Percentiles rank a stretch among this genome's conserved stretches.
These are phyloP conservation scores for Pterulicium gracile DNA, from an alignment of 1,284 basidiomycete species.

Conservation along the genomic window DNA sequence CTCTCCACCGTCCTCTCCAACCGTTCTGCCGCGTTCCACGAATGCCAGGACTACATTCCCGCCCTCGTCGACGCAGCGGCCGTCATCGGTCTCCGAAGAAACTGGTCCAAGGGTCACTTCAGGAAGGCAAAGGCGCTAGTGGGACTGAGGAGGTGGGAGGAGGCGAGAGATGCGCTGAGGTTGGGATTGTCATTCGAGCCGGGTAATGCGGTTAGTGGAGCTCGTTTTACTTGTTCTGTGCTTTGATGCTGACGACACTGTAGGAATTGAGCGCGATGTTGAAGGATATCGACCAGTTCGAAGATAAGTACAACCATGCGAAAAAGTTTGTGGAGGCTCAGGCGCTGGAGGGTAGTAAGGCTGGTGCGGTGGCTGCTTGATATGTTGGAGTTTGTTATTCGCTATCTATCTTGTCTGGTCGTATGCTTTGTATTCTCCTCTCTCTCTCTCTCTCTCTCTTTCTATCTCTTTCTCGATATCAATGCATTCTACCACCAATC, in stretches of 20 bases:
- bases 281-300: background rate
- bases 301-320: background rate
- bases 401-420: no score
- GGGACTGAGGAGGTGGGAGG: conserved; percentile 59
- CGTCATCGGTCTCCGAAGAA: conserved; percentile 75
- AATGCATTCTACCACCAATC: no score
- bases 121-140: conserved; percentile 82
- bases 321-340: background rate
- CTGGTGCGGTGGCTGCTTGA: no score
- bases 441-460: no score
- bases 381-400: no score
- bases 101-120: conserved; percentile 96
- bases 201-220: conserved; percentile 62
- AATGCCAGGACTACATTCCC: conserved; percentile 67
- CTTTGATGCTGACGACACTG: background rate
- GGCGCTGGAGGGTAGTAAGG: no score
- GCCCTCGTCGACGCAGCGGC: conserved; percentile 89
- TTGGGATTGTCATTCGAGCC: conserved; percentile 89
- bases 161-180: conserved; percentile 76
- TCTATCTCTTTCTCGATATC: no score
- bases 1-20: conserved; percentile 85
- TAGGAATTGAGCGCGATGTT: background rate
- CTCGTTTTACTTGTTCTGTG: background rate
- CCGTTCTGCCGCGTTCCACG: conserved; percentile 78
- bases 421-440: no score